Base-by-base conservation (phyloP, 441 rosid genomes). In the Populus hybrid region DNA sequence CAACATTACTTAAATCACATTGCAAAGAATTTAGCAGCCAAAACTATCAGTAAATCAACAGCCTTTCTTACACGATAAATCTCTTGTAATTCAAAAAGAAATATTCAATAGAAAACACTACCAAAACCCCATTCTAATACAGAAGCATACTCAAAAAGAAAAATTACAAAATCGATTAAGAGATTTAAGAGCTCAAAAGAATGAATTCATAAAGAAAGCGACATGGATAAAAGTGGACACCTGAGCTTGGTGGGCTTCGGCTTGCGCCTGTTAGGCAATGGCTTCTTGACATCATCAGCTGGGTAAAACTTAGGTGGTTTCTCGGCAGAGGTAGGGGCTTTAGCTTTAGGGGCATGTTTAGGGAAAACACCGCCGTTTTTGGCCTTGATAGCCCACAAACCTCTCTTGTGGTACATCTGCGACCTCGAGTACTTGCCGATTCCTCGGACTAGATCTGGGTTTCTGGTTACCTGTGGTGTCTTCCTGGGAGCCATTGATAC, bases 371-470 rank as follows among this genome's bases (percentile, higher is more conserved):
- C 94, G 59, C 92, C 97, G 70, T 90, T 81, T 79, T 91, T 88
- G 35, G 94, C 96, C 89, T 89, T 93, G 78, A 91, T 88, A 0
- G 93, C 97, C 96, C 94, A 93, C 24, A 89, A 68, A 21, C 97
- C 96, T 21, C 94, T 83, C 89, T 89, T 91, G 89, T 90, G 94
- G 84, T 90, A 93, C 90, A 91, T 91, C 84, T 89, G 74, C 1
- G 93, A 88, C 70, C 94, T 79, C 1, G 97, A 90, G 84, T 79
- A 91, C 84, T 87, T 87, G 0, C 96, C 94, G 1, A 93, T 73
- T 0, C 96, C 92, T 30, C 90, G 83, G 64, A 93, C 70, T 21
- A 91, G 88, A 9, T 91, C 91, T 6, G 93, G 91, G 79, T 90
- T 93, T 32, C 96, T 72, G 87, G 84, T 85, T 2, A 77, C 87